phyloP scores from a whole-genome alignment of 495 filamentous ascomycete species.

The Mytilinidion resinicola region DNA sequence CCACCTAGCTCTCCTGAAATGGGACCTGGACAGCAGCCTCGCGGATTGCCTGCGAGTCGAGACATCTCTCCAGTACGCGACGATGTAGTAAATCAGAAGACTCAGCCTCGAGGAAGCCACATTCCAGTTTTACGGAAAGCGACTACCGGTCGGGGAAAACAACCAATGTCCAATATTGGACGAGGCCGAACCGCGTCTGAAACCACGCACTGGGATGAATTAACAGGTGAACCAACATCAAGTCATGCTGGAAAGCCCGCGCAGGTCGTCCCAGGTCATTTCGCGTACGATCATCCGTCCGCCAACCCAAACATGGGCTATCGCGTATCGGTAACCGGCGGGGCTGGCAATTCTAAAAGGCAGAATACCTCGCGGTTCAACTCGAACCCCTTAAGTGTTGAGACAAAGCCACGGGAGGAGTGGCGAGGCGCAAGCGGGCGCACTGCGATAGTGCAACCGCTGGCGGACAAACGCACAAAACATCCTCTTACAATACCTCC shows the following conservation, averaged over 20 bases:
- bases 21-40: conserved; percentile 3
- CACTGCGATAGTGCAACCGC: conserved; percentile 38
- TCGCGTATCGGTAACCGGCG: conserved; percentile 29
- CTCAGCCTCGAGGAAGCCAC: conserved; percentile 7
- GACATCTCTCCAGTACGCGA: conserved; percentile 29
- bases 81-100: background rate
- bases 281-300: conserved; percentile 6
- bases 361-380: background rate
- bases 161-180: conserved; percentile 20
- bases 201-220: conserved; percentile 44
- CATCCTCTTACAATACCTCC: conserved; percentile 10
- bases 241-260: conserved; percentile 33
- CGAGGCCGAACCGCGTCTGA: conserved; percentile 19
- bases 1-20: conserved; percentile 27
- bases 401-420: conserved; percentile 38
- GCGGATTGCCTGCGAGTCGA: conserved; percentile 23
- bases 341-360: conserved; percentile 12
- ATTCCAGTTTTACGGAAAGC: conserved; percentile 26
- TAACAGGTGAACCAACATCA: conserved; percentile 45
- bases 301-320: conserved; percentile 17
- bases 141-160: conserved; percentile 2
- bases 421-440: conserved; percentile 51
- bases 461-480: conserved; percentile 25
- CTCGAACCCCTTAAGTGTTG: conserved; percentile 15
- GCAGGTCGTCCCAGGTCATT: conserved; percentile 27